phyloP scores from a whole-genome alignment of 1,284 basidiomycete species.

The Pseudozyma tsukubaensis region DNA sequence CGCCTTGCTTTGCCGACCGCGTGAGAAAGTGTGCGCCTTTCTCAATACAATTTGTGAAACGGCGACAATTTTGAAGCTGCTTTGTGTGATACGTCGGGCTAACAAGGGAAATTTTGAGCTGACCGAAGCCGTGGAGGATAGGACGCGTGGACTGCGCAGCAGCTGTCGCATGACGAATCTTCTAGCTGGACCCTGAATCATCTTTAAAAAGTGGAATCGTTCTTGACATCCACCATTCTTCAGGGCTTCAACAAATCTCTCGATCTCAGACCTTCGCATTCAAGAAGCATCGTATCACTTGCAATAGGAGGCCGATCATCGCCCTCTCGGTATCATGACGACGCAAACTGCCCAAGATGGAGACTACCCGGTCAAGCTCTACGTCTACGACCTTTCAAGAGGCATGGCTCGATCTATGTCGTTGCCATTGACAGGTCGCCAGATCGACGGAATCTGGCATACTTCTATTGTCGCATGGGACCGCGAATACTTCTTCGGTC shows the following conservation, averaged over 20 bases:
- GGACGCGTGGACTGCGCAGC: not conserved
- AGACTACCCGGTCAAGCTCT: conserved; percentile 73
- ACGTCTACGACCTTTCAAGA: conserved; percentile 89
- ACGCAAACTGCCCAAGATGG: conserved; percentile 11
- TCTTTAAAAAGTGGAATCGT: too few relatives aligned
- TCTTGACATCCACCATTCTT: too few relatives aligned
- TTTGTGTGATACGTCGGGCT: too few relatives aligned
- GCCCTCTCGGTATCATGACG: conserved; percentile 8
- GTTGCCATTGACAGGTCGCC: conserved; percentile 79
- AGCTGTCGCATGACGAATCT: not conserved
- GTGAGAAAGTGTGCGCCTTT: too few relatives aligned
- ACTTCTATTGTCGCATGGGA: conserved; percentile 87
- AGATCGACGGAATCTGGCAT: conserved; percentile 71
- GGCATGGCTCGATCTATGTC: conserved; percentile 83
- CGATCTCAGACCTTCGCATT: too few relatives aligned
- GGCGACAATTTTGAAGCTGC: too few relatives aligned
- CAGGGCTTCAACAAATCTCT: too few relatives aligned
- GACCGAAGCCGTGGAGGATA: not conserved
- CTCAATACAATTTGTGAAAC: too few relatives aligned
- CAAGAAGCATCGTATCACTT: not conserved
- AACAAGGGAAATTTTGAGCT: too few relatives aligned
- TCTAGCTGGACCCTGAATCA: not conserved
- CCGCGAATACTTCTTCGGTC: conserved; percentile 88
- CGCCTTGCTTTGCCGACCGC: too few relatives aligned
- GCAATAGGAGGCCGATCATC: not conserved